Conservation (phyloP, 2,329 filamentous ascomycete species). For the Leptographium procerum region DNA sequence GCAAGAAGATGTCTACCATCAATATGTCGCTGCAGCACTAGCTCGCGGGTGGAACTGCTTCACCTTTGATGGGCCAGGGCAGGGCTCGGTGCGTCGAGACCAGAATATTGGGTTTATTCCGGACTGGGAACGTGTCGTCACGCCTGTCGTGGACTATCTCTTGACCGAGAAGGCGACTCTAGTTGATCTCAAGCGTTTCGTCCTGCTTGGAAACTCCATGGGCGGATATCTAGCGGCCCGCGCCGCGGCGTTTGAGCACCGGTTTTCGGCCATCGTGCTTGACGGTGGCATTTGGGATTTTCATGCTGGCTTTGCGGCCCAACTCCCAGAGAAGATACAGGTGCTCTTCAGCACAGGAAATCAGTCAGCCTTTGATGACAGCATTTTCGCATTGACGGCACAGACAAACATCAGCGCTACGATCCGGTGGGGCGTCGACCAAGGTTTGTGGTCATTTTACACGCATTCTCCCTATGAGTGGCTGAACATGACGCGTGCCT, state of each 20-base stretch:
- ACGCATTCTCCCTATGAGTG: conserved; percentile 1
- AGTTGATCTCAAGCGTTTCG: conserved; percentile 23
- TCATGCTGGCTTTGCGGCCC: conserved; percentile 3
- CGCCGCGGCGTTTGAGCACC: conserved; percentile 31
- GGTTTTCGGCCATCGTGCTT: conserved; percentile 25
- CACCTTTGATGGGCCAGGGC: conserved; percentile 34
- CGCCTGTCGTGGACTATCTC: conserved; percentile 27
- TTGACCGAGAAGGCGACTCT: conserved; percentile 9
- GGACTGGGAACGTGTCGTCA: conserved; percentile 29
- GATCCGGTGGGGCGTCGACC: background rate
- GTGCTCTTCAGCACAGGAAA: background rate
- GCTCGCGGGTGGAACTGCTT: conserved; percentile 30
- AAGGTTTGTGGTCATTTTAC: conserved; percentile 3
- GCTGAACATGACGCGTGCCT: background rate
- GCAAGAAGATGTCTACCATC: conserved; percentile 31
- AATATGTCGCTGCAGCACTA: conserved; percentile 22
- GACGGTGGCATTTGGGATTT: conserved; percentile 26
- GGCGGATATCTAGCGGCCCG: conserved; percentile 28
- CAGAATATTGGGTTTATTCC: conserved; percentile 31
- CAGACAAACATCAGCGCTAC: background rate
- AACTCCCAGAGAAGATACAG: background rate
- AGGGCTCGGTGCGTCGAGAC: conserved; percentile 26
- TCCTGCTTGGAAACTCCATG: conserved; percentile 28
- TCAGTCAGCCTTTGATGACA: conserved; percentile 1
- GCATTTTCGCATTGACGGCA: background rate